Percentiles rank a stretch among this genome's conserved stretches.
Evolutionary conservation across 2,329 filamentous ascomycete genomes (phyloP).

Genomic region (Talaromyces sp.): DNA sequence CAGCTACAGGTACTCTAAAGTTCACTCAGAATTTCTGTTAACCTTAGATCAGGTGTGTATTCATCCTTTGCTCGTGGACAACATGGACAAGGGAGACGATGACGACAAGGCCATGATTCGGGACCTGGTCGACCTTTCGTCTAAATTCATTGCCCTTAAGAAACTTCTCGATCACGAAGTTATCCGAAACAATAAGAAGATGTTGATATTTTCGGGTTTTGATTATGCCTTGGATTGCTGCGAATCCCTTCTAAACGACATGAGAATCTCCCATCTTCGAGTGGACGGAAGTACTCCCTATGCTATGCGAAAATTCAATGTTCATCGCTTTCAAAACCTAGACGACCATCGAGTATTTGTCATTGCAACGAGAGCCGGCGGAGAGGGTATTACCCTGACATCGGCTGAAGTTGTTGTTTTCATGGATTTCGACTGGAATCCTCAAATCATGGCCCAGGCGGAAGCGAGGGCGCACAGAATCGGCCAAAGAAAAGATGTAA

Average conservation of each 20-base stretch:
- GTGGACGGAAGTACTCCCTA: slow-evolving; percentile 53
- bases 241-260: slow-evolving; percentile 52
- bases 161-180: slow-evolving; percentile 39
- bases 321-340: slow-evolving; percentile 54
- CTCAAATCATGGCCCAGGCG: slow-evolving; percentile 54
- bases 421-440: slow-evolving; percentile 58
- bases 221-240: slow-evolving; percentile 52
- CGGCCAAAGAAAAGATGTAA: slow-evolving; percentile 55
- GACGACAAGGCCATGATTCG: slow-evolving; percentile 42
- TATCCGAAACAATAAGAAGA: slow-evolving; percentile 38
- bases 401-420: slow-evolving; percentile 58
- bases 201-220: slow-evolving; percentile 59
- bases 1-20: background rate
- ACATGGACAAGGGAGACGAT: slow-evolving; percentile 42
- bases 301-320: slow-evolving; percentile 53
- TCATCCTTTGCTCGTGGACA: slow-evolving; percentile 54
- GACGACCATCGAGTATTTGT: slow-evolving; percentile 55
- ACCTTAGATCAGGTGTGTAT: slow-evolving; percentile 44
- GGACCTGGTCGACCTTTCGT: slow-evolving; percentile 29
- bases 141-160: slow-evolving; percentile 57
- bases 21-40: background rate
- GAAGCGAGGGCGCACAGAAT: slow-evolving; percentile 57
- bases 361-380: slow-evolving; percentile 56
- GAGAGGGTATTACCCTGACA: slow-evolving; percentile 56
- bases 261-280: slow-evolving; percentile 41